phyloP scores from a whole-genome alignment of 2,329 filamentous ascomycete species.

The Cladosporium cucumerinum region DNA sequence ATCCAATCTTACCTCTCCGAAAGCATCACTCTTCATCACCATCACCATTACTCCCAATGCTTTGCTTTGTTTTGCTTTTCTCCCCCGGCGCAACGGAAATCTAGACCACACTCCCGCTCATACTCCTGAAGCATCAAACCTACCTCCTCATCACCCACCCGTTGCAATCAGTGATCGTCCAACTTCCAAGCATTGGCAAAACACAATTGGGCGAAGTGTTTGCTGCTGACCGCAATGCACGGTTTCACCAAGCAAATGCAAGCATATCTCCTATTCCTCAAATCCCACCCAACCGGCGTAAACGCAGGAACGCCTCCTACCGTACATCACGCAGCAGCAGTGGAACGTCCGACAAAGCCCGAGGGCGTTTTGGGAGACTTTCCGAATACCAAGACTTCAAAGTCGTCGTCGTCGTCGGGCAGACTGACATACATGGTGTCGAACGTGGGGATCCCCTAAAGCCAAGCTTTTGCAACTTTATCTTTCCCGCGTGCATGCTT shows the following conservation, averaged over 20 bases:
- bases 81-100: neutral
- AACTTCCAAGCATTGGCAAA: constrained; percentile 1
- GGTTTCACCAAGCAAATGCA: constrained; percentile 8
- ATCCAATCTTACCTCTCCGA: neutral
- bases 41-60: neutral
- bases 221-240: neutral
- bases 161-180: neutral
- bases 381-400: neutral
- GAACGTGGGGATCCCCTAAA: neutral
- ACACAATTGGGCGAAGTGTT: too few relatives aligned
- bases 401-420: neutral
- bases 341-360: neutral
- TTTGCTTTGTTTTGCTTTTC: neutral
- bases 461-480: constrained; percentile 1
- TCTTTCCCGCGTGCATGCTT: neutral
- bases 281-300: neutral
- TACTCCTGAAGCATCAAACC: neutral
- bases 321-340: neutral
- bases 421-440: neutral
- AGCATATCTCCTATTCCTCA: neutral
- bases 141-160: neutral
- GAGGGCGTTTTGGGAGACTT: too few relatives aligned
- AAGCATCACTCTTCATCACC: neutral
- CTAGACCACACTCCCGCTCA: neutral
- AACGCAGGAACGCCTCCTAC: neutral